These are phyloP conservation scores for Silene conica DNA, from an alignment of 148 eudicot species.

Conservation along the genomic window DNA sequence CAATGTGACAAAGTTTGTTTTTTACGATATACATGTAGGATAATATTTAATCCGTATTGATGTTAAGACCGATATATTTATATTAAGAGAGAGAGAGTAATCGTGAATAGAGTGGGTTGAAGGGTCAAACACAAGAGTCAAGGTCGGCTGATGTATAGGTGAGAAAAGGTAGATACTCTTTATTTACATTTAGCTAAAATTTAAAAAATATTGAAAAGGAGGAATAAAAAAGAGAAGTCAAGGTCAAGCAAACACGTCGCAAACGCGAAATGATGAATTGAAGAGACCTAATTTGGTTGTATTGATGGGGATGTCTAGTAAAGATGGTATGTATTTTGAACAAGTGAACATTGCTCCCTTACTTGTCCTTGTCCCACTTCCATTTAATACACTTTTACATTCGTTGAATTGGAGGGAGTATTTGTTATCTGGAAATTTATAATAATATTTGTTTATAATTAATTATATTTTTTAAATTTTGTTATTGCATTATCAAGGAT, in stretches of 20 bases:
- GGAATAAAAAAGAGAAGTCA: background rate
- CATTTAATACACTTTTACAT: too few relatives aligned
- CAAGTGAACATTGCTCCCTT: background rate
- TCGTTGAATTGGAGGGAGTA: too few relatives aligned
- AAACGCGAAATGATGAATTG: background rate
- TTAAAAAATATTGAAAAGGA: background rate
- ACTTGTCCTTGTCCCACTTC: too few relatives aligned
- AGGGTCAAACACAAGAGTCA: slow-evolving; percentile 10
- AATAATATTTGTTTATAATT: too few relatives aligned
- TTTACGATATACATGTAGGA: too few relatives aligned
- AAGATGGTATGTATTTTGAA: background rate
- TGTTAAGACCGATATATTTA: too few relatives aligned
- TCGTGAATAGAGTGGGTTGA: background rate
- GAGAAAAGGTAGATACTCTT: slow-evolving; percentile 4
- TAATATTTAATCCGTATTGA: too few relatives aligned
- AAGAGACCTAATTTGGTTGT: background rate
- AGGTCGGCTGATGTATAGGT: slow-evolving; percentile 7
- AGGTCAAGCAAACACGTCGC: slow-evolving; percentile 27
- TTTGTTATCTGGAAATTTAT: too few relatives aligned
- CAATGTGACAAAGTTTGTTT: too few relatives aligned
- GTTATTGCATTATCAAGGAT: too few relatives aligned
- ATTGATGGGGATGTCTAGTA: background rate
- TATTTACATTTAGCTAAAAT: background rate
- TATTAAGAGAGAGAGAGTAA: too few relatives aligned
- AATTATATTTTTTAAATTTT: too few relatives aligned